Percentiles rank a stretch among this genome's conserved stretches.
Evolutionary conservation across 495 filamentous ascomycete genomes (phyloP).

Genomic region (Lophium mytilinum): DNA sequence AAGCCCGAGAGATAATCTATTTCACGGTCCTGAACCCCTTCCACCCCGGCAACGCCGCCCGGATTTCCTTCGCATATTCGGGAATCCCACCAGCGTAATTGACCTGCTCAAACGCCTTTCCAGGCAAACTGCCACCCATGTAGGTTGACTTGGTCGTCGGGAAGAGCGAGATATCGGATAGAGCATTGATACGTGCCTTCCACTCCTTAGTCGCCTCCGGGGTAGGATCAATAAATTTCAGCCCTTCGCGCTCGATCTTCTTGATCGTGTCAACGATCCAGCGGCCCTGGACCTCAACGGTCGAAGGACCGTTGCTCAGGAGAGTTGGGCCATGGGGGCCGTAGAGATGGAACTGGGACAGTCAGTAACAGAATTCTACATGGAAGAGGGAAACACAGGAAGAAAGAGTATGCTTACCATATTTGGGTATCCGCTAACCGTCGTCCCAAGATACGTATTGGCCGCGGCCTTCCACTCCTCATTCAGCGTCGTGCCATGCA

Average conservation of each 20-base stretch:
- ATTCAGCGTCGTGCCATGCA: constrained; percentile 32
- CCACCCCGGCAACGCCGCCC: constrained; percentile 11
- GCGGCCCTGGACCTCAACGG: constrained; percentile 43
- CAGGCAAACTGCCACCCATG: constrained; percentile 45
- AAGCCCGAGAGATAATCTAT: not conserved
- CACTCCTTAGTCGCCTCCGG: constrained; percentile 32
- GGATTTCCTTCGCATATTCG: constrained; percentile 36
- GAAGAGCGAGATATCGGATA: constrained; percentile 21
- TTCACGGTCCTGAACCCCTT: constrained; percentile 2
- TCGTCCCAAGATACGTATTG: constrained; percentile 44
- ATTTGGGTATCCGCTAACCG: constrained; percentile 43
- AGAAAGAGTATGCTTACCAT: constrained; percentile 40
- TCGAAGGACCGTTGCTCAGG: constrained; percentile 43
- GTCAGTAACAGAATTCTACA: not conserved
- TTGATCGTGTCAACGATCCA: constrained; percentile 45
- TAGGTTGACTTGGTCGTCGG: constrained; percentile 38
- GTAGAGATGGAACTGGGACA: constrained; percentile 23
- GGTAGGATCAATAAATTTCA: constrained; percentile 37
- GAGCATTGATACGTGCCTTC: constrained; percentile 32
- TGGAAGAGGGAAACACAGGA: not conserved
- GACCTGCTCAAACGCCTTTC: constrained; percentile 41
- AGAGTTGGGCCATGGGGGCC: constrained; percentile 44
- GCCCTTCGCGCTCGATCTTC: constrained; percentile 31
- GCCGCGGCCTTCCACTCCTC: constrained; percentile 44
- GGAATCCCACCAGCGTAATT: constrained; percentile 39